Evolutionary conservation across 495 filamentous ascomycete genomes (phyloP).

Genomic region (Penicillium coprophilum): DNA sequence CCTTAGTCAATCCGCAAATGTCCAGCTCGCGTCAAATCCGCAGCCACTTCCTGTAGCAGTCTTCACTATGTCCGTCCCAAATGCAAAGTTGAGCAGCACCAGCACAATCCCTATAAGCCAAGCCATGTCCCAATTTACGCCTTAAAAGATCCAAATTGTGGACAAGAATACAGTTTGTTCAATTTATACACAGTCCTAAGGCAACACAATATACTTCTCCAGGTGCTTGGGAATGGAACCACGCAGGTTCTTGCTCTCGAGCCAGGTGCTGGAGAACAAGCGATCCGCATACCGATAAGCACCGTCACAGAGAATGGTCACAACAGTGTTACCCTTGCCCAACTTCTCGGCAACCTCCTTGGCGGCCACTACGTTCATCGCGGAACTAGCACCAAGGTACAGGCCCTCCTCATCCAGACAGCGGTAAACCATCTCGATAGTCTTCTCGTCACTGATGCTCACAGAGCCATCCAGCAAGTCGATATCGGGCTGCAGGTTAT

Average conservation of each 20-base stretch:
- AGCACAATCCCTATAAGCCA: not conserved
- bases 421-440: slow-evolving; percentile 95
- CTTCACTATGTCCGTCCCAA: not conserved
- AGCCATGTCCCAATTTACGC: not conserved
- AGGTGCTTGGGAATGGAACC: slow-evolving; percentile 81
- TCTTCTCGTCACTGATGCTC: slow-evolving; percentile 86
- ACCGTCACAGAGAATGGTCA: slow-evolving; percentile 91
- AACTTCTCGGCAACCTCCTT: slow-evolving; percentile 91
- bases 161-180: slow-evolving; percentile 13
- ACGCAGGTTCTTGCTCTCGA: slow-evolving; percentile 78
- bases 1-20: no score
- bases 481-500: slow-evolving; percentile 85
- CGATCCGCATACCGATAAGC: slow-evolving; percentile 95
- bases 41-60: no score
- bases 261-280: slow-evolving; percentile 86
- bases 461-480: slow-evolving; percentile 83
- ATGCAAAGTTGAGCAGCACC: not conserved
- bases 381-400: slow-evolving; percentile 91
- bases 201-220: slow-evolving; percentile 89
- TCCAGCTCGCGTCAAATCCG: no score
- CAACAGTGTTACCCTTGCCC: slow-evolving; percentile 85
- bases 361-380: slow-evolving; percentile 92
- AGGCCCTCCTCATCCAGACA: slow-evolving; percentile 96
- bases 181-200: slow-evolving; percentile 44
- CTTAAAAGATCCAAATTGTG: not conserved